These are phyloP conservation scores for Salicornia ramosissima DNA, from an alignment of 148 eudicot species.

Conservation along the genomic window DNA sequence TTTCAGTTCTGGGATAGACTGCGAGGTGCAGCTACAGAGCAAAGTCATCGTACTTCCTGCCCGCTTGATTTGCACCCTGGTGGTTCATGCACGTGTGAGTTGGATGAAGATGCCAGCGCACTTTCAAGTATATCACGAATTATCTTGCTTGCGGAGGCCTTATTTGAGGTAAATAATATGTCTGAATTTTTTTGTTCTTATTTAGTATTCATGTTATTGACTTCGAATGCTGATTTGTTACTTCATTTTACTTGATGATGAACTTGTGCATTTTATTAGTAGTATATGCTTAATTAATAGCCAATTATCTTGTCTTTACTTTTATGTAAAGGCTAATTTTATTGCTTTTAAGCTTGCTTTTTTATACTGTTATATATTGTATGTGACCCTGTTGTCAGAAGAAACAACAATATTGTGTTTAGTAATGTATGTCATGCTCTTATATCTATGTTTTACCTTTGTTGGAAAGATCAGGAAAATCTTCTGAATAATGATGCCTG, in stretches of 20 bases:
- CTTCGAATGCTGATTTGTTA: neutral
- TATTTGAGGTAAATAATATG: slow-evolving; percentile 49
- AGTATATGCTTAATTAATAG: neutral
- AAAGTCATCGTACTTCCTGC: slow-evolving; percentile 34
- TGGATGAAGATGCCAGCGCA: slow-evolving; percentile 41
- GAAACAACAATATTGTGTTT: neutral
- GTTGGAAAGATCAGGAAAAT: neutral
- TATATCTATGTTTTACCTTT: neutral
- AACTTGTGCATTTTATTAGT: neutral
- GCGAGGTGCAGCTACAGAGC: slow-evolving; percentile 34
- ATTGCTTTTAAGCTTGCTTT: neutral
- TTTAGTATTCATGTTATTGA: neutral
- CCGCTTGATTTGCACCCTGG: slow-evolving; percentile 50
- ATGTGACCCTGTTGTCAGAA: neutral
- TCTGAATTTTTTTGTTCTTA: neutral
- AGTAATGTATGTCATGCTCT: neutral
- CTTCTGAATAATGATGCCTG: neutral
- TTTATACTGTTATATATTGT: too few relatives aligned
- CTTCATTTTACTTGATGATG: neutral
- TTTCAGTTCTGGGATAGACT: slow-evolving; percentile 44
- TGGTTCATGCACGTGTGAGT: slow-evolving; percentile 50
- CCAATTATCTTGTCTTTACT: neutral
- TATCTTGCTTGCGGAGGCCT: slow-evolving; percentile 57
- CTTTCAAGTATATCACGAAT: slow-evolving; percentile 53
- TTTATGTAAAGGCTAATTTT: neutral